Base-by-base conservation (phyloP, 192 early-diverging fungal genomes). In the Backusella tarrabulga region DNA sequence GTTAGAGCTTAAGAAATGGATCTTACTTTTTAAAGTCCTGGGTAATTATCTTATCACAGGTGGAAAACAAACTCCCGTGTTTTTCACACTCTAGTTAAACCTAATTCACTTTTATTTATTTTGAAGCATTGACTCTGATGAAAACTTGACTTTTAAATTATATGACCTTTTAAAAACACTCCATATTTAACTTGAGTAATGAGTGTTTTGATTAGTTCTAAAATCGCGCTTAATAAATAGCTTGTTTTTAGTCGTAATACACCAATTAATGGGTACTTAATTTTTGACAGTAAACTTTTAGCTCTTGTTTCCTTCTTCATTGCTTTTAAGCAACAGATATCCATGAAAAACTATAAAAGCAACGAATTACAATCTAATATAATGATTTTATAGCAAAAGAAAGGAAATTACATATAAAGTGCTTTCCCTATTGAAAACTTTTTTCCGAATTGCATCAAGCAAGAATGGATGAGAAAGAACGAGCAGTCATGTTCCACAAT, bases 11-110 rank as follows among this genome's bases (percentile, higher is more conserved):
- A 44, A 44, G 23, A 7, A 63, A 63, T 12, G 9, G 8, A 14
- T 14, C 56, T 63, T 63, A 63, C 56, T 63, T 63, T 63, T 63
- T 63, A 63, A 63, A 63, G 56, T 63, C 29, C 26, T 63, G 56
- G 8, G 23, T 63, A 63, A 29, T 29, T 63, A 63, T 63, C 11
- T 26, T 29, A 29, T 63, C 56, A 14, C 19, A 60, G n/a, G 52
- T 32, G 14, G 42, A 44, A 44, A 44, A 44, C 46, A n/a, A 50
- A 50, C 46, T 50, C 19, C 46, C 46, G 19, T 50, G 42, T 50
- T 63, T 63, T 63, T 63, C 26, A 63, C 56, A 29, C 29, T 63
- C 9, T 12, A 26, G 23, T 14, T 60, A 60, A 15, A 19, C 46
- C 32, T 32, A 15, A 15, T 52, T 19, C 50, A 15, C 1, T 1